Evolutionary conservation across 2,329 filamentous ascomycete species (phyloP).

Genomic region (Pyricularia sp.): DNA sequence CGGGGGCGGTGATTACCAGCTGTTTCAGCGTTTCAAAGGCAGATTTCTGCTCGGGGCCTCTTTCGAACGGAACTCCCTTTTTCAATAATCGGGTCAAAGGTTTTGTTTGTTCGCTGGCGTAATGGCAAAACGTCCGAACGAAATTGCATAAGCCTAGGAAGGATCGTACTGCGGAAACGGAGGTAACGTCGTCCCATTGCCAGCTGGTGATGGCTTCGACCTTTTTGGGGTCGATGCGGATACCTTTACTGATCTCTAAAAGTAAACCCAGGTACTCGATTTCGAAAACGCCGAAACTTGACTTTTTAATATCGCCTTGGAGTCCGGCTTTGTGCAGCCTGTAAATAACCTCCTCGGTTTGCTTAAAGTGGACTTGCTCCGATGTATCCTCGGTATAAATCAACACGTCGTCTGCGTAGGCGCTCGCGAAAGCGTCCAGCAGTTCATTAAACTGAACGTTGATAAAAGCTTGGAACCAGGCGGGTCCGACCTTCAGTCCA

Average conservation of each 20-base stretch:
- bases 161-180: background rate
- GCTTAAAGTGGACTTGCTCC: too few species aligned
- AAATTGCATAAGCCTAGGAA: background rate
- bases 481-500: too few species aligned
- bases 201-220: background rate
- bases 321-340: too few species aligned
- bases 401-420: too few species aligned
- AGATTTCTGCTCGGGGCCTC: background rate
- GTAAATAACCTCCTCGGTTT: too few species aligned
- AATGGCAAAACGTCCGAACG: background rate
- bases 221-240: background rate
- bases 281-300: too few species aligned
- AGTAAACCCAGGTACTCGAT: too few species aligned
- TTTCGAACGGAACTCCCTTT: background rate
- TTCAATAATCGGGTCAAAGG: background rate
- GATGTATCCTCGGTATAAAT: too few species aligned
- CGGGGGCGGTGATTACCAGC: background rate
- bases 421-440: too few species aligned
- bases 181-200: background rate
- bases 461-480: too few species aligned
- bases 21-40: background rate
- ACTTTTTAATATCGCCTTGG: too few species aligned
- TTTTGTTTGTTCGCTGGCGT: background rate
- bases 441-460: too few species aligned
- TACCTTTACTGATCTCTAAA: background rate